phyloP scores from a whole-genome alignment of 176 grass and related monocot species.

The Avena insularis region DNA sequence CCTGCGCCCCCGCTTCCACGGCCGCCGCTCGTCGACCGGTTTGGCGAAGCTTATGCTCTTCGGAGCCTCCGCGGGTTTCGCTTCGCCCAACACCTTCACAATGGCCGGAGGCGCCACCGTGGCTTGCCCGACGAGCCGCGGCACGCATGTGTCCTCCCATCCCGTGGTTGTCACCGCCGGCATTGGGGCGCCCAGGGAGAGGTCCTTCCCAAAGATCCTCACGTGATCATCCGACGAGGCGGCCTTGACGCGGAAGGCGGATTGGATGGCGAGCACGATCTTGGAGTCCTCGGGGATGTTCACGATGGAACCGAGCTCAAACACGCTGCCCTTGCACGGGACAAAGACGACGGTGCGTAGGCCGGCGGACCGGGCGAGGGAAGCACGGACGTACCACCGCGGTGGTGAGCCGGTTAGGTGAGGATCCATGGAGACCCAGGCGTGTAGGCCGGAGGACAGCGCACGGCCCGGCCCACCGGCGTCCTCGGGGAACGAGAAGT shows the following conservation, averaged over 20 bases:
- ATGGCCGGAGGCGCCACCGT: neutral
- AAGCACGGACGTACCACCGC: slow-evolving; percentile 64
- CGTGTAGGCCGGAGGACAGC: slow-evolving; percentile 49
- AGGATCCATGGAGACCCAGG: slow-evolving; percentile 57
- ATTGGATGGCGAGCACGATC: slow-evolving; percentile 49
- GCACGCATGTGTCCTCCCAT: slow-evolving; percentile 18
- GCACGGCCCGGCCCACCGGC: slow-evolving; percentile 59
- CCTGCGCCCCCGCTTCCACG: slow-evolving; percentile 74
- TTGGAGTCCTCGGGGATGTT: slow-evolving; percentile 60
- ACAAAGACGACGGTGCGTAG: slow-evolving; percentile 75
- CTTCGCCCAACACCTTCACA: neutral
- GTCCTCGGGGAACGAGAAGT: slow-evolving; percentile 75
- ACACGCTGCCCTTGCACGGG: slow-evolving; percentile 66
- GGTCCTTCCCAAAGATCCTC: slow-evolving; percentile 57
- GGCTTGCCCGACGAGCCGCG: slow-evolving; percentile 24
- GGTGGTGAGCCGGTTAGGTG: neutral
- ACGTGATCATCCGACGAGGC: slow-evolving; percentile 33
- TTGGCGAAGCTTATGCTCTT: slow-evolving; percentile 37
- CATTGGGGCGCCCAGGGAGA: slow-evolving; percentile 18
- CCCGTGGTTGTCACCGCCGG: neutral
- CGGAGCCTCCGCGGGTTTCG: neutral
- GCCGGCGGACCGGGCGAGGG: slow-evolving; percentile 64
- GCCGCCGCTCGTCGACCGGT: slow-evolving; percentile 46
- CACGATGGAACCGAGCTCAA: slow-evolving; percentile 74
- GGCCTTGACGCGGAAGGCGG: slow-evolving; percentile 32